phyloP scores from a whole-genome alignment of 1,139 yeast genomes.

The Diutina mesorugosa region DNA sequence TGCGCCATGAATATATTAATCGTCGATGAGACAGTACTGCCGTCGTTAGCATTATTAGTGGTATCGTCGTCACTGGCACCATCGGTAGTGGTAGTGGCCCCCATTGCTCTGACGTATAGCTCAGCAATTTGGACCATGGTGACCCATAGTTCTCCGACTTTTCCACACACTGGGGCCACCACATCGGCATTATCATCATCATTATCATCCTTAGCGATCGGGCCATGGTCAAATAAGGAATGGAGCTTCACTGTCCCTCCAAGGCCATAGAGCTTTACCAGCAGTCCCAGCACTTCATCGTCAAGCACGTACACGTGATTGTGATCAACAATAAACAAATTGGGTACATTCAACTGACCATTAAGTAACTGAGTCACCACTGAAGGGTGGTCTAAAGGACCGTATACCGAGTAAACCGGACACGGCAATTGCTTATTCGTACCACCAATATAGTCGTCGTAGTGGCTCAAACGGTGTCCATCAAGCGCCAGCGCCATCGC shows the following conservation, averaged over 20 bases:
- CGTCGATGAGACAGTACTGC: slow-evolving; percentile 8
- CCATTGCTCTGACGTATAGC: slow-evolving; percentile 12
- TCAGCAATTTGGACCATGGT: slow-evolving; percentile 62
- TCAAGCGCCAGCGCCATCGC: background rate
- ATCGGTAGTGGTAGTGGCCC: no score
- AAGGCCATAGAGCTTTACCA: slow-evolving; percentile 48
- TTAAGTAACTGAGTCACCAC: slow-evolving; percentile 49
- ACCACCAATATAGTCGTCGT: slow-evolving; percentile 36
- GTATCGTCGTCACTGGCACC: background rate
- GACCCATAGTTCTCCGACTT: slow-evolving; percentile 67
- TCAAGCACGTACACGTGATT: slow-evolving; percentile 25
- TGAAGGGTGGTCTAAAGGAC: slow-evolving; percentile 62
- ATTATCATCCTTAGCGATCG: slow-evolving; percentile 8
- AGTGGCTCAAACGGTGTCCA: background rate
- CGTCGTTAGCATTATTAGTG: background rate
- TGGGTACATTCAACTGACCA: slow-evolving; percentile 40
- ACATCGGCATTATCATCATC: no score
- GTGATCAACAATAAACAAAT: slow-evolving; percentile 53
- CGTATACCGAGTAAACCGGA: slow-evolving; percentile 68
- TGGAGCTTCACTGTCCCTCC: slow-evolving; percentile 65
- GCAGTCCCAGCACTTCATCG: slow-evolving; percentile 23
- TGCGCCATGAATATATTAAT: slow-evolving; percentile 55
- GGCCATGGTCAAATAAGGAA: slow-evolving; percentile 58
- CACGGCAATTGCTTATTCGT: slow-evolving; percentile 28
- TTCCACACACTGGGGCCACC: slow-evolving; percentile 26